These are phyloP conservation scores for Acmispon strigosus DNA, from an alignment of 306 rosid species.

Conservation along the genomic window DNA sequence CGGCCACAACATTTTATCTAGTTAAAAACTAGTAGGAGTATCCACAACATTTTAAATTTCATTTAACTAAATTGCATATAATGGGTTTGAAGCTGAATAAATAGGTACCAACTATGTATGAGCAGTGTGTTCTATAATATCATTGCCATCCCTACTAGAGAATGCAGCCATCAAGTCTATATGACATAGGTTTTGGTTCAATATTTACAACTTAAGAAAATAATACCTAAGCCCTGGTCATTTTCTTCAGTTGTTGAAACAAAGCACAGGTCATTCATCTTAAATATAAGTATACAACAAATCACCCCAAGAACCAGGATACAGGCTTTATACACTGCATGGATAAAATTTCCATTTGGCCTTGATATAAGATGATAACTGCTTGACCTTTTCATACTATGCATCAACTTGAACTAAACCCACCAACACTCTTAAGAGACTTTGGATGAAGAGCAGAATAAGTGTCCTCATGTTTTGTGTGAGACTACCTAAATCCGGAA, in stretches of 20 bases:
- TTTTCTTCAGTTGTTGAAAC: constrained; percentile 13
- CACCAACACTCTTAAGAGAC: constrained; percentile 16
- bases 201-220: constrained; percentile 25
- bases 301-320: not conserved
- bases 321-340: not conserved
- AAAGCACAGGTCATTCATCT: constrained; percentile 2
- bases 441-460: not conserved
- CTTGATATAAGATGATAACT: constrained; percentile 5
- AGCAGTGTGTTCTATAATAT: no score
- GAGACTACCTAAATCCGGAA: constrained; percentile 59
- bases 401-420: constrained; percentile 14
- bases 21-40: no score
- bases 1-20: no score
- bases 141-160: not conserved
- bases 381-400: constrained; percentile 1
- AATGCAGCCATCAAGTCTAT: not conserved
- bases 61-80: no score
- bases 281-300: not conserved
- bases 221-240: not conserved
- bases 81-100: no score
- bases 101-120: not conserved
- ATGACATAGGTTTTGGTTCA: constrained; percentile 10
- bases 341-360: constrained; percentile 1
- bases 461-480: constrained; percentile 12
- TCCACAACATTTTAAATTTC: no score